Evolutionary conservation across 768 basidiomycete genomes (phyloP).

Genomic region (Hericium coralloides): DNA sequence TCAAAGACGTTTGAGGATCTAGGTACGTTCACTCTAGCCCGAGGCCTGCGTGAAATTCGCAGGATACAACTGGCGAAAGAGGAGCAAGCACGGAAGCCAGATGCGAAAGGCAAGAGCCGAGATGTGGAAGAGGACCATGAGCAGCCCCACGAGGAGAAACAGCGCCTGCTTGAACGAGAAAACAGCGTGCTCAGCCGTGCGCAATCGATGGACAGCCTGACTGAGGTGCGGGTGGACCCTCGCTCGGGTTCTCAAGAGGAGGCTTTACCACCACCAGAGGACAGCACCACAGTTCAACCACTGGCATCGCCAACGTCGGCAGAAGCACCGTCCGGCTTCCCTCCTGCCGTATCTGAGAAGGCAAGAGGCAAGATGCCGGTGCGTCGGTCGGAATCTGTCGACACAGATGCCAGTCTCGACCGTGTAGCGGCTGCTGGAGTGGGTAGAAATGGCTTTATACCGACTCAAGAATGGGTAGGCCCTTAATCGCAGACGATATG

Average conservation of each 20-base stretch:
- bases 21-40: constrained; percentile 82
- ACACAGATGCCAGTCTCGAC: constrained; percentile 47
- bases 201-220: constrained; percentile 9
- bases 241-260: constrained; percentile 21
- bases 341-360: constrained; percentile 62
- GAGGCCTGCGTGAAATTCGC: constrained; percentile 80
- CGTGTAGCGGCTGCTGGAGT: constrained; percentile 59
- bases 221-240: constrained; percentile 11
- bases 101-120: constrained; percentile 34
- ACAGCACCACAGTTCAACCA: constrained; percentile 22
- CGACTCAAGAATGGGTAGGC: constrained; percentile 93
- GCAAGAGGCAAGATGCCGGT: constrained; percentile 87
- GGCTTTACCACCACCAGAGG: neutral
- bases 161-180: constrained; percentile 51
- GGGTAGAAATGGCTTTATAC: constrained; percentile 87
- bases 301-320: constrained; percentile 37
- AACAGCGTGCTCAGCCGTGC: constrained; percentile 21
- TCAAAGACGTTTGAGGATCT: constrained; percentile 85
- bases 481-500: neutral
- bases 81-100: constrained; percentile 39
- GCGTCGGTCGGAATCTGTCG: constrained; percentile 47
- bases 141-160: constrained; percentile 53
- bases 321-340: constrained; percentile 19
- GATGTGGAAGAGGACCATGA: constrained; percentile 26
- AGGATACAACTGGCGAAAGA: constrained; percentile 65